A percentile compares a stretch with the other conserved stretches of the same genome.
Conservation (phyloP, 2,329 filamentous ascomycete species). For the Talaromyces albobiverticillius region DNA sequence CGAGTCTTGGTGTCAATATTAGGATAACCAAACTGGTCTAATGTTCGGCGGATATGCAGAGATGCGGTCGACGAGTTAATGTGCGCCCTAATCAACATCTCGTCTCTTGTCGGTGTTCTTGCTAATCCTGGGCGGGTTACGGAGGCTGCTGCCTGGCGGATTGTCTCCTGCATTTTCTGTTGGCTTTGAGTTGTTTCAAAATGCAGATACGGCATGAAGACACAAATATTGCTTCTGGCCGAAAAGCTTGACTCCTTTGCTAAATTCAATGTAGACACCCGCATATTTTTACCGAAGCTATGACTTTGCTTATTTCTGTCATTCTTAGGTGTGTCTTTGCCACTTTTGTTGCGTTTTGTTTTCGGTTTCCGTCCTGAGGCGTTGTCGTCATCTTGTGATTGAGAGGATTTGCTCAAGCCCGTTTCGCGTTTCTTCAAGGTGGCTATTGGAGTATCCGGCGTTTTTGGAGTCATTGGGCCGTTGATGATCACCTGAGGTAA, state of each 20-base stretch:
- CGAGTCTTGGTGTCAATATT: conserved; percentile 57
- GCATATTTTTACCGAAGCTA: conserved; percentile 12
- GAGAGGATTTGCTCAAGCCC: conserved; percentile 25
- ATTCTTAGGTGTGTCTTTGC: conserved; percentile 21
- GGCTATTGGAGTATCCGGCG: conserved; percentile 4
- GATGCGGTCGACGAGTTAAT: conserved; percentile 34
- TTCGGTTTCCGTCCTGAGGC: conserved; percentile 28
- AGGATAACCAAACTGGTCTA: conserved; percentile 66
- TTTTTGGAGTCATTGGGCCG: conserved; percentile 16
- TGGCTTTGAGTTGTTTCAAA: conserved; percentile 59
- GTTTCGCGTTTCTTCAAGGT: conserved; percentile 28
- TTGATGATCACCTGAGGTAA: conserved; percentile 22
- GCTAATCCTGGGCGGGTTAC: conserved; percentile 23
- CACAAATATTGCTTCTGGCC: conserved; percentile 25
- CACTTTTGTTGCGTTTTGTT: conserved; percentile 27
- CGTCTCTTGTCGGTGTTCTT: conserved; percentile 30
- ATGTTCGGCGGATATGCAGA: conserved; percentile 58
- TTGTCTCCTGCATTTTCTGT: conserved; percentile 57
- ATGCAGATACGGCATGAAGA: conserved; percentile 64
- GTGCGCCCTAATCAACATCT: conserved; percentile 37
- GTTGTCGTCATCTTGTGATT: conserved; percentile 26
- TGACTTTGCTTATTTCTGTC: conserved; percentile 30
- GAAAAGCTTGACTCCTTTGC: not conserved
- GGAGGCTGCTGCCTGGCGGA: conserved; percentile 34
- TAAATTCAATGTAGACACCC: conserved; percentile 2